Conservation (phyloP, 176 grass and related monocot species). For the Triticum timopheevii region DNA sequence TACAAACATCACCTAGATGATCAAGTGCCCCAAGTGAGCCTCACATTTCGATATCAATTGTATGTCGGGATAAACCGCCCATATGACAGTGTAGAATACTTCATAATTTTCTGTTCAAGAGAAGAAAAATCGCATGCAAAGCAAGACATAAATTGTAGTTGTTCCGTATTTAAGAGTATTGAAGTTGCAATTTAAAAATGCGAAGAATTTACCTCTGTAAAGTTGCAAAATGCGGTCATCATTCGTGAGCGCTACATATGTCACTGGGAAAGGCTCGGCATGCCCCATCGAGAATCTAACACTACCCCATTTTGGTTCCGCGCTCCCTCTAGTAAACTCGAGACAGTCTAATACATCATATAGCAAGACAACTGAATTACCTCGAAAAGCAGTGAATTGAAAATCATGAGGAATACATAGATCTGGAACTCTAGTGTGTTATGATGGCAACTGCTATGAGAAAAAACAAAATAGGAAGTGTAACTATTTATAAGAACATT, state of each 20-base stretch:
- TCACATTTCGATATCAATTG: constrained; percentile 71
- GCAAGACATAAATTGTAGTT: no score
- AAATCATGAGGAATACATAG: background rate
- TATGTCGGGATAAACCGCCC: constrained; percentile 60
- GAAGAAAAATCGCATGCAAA: background rate
- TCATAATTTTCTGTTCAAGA: constrained; percentile 51
- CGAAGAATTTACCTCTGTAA: constrained; percentile 38
- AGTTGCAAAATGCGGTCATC: constrained; percentile 60
- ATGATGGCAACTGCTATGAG: no score
- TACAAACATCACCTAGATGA: constrained; percentile 69
- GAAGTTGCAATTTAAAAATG: background rate
- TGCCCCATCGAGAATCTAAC: no score
- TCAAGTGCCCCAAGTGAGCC: constrained; percentile 42
- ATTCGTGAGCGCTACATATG: constrained; percentile 80
- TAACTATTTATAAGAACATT: no score
- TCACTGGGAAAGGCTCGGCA: constrained; percentile 51
- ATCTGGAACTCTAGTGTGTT: background rate
- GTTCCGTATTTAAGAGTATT: no score
- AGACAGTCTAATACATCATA: constrained; percentile 50
- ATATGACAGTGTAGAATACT: constrained; percentile 58
- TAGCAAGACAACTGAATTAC: background rate
- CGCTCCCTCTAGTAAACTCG: no score
- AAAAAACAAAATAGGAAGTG: no score
- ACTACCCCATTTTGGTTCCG: no score
- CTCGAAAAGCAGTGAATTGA: background rate